Evolutionary conservation across 495 filamentous ascomycete genomes (phyloP), one percentile per base, ranked within the genome.

Genomic region (Penicillium cinerascens): DNA sequence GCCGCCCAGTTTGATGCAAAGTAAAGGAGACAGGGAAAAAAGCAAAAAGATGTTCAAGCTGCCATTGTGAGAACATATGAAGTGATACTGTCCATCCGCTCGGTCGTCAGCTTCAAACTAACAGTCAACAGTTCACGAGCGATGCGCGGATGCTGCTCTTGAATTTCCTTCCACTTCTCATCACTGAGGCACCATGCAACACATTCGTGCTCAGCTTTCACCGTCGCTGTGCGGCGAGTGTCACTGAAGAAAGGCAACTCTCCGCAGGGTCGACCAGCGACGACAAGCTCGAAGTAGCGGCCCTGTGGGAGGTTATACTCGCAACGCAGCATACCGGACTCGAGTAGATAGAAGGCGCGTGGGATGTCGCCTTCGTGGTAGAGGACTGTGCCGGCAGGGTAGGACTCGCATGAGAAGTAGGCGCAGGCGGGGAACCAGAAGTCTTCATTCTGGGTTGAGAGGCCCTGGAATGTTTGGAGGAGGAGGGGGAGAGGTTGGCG

Each of bases 181-280:
- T 67, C 69, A 44, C 82, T 84, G 72, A 98, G 74, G 58, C 85
- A 71, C 93, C 93, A 98, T 13, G 86, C 83, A 13, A 92, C 83
- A 50, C 84, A 86, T 55, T 92, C 82, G 42, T 85, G 82, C 61
- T 97, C 92, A 0, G 87, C 86, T 48, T 83, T 76, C 21, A 95
- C 91, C 1, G 89, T 96, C 16, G 89, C 89, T 6, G 91, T 97
- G 35, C 93, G 80, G 23, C 82, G 79, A 0, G 91, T 96, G 60
- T 90, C 87, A 15, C 85, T 87, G 70, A 98, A 98, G 74, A 98
- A 98, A 0, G 93, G 93, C 47, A 97, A 70, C 70, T 98, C 93
- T 22, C 93, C 93, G 62, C 92, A 97, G 9, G 93, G 96, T 21
- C 92, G 91, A 20, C 93, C 93, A 7, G 91, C 90, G 2, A 97